A percentile compares a stretch with the other conserved stretches of the same genome.
These are phyloP conservation scores for Citrus maxima DNA, from an alignment of 345 rosid genomes.

Conservation along the genomic window DNA sequence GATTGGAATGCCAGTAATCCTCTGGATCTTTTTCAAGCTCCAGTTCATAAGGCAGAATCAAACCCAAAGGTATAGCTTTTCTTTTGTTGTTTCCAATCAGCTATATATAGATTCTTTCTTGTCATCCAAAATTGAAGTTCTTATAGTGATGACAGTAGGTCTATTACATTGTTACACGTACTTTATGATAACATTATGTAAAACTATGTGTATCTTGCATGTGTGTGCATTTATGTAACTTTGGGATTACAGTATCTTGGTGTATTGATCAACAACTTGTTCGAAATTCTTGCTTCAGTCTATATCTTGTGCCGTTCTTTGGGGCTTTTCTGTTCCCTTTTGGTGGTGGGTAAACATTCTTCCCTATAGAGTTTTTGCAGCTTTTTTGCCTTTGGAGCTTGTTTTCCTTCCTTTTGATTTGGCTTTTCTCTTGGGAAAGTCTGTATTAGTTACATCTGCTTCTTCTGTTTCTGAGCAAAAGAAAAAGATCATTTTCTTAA, in stretches of 20 bases:
- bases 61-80: constrained; percentile 67
- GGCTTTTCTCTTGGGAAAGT: background rate
- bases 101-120: background rate
- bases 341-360: background rate
- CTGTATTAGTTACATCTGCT: background rate
- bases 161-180: background rate
- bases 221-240: background rate
- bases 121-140: background rate
- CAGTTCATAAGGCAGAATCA: constrained; percentile 54
- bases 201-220: background rate
- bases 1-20: constrained; percentile 72
- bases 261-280: background rate
- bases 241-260: background rate
- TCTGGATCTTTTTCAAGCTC: constrained; percentile 79
- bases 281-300: background rate
- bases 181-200: background rate
- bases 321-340: background rate
- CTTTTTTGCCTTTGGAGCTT: background rate
- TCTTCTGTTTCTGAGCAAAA: background rate
- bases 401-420: no score
- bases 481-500: background rate
- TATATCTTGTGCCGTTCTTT: background rate
- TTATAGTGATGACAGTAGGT: background rate
- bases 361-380: background rate
- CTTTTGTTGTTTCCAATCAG: constrained; percentile 3